Conservation (phyloP, 2,329 filamentous ascomycete species). For the Drechslerella coelobrocha region DNA sequence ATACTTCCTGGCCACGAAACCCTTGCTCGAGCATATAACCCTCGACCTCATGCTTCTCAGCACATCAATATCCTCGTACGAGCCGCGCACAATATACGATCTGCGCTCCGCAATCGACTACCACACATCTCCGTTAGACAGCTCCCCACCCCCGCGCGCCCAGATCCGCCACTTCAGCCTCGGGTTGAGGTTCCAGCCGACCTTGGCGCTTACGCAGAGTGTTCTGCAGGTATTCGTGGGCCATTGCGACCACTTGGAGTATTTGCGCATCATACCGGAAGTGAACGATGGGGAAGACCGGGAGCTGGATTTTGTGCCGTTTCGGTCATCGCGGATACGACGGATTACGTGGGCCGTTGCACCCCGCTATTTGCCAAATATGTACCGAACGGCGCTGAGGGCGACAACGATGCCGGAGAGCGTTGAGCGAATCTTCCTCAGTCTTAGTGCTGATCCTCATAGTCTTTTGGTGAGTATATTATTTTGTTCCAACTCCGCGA, state of each 20-base stretch:
- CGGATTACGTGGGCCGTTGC: constrained; percentile 23
- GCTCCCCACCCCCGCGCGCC: no score
- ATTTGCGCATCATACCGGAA: constrained; percentile 15
- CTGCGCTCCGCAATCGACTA: constrained; percentile 2
- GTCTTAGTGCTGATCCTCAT: neutral
- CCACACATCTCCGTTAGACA: neutral
- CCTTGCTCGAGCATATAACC: constrained; percentile 12
- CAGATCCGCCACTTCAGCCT: constrained; percentile 19
- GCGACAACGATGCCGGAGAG: neutral
- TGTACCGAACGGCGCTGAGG: constrained; percentile 8
- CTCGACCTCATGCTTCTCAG: constrained; percentile 21
- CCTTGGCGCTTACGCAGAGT: neutral
- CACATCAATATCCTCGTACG: constrained; percentile 27
- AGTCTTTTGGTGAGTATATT: neutral
- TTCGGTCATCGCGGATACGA: constrained; percentile 2
- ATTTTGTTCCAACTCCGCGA: neutral
- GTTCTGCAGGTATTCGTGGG: constrained; percentile 15
- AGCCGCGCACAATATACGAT: constrained; percentile 31
- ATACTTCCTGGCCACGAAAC: constrained; percentile 30
- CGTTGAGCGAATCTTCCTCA: neutral
- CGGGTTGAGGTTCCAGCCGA: constrained; percentile 9
- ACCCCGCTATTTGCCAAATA: neutral
- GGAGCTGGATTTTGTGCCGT: constrained; percentile 3
- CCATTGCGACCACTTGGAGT: constrained; percentile 14
- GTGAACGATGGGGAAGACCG: neutral